Evolutionary conservation across 768 basidiomycete genomes (phyloP).

Genomic region (Calocera viscosa): DNA sequence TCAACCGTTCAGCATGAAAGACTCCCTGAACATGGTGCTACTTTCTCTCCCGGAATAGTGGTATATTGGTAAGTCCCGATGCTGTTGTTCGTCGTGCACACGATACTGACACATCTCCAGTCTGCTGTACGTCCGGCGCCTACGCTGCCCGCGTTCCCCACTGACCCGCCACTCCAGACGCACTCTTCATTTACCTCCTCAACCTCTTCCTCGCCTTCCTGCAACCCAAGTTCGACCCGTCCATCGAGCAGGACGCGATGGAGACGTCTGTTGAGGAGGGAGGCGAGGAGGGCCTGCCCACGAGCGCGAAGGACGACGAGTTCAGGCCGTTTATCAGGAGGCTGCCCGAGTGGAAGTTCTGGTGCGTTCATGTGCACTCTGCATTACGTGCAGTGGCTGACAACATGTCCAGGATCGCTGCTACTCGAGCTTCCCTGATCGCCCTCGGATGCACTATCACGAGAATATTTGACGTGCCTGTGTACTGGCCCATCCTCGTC

Average conservation of each 20-base stretch:
- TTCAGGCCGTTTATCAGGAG: slow-evolving; percentile 94
- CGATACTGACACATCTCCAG: slow-evolving; percentile 26
- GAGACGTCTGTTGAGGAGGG: slow-evolving; percentile 96
- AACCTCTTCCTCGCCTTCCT: slow-evolving; percentile 95
- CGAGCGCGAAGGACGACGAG: slow-evolving; percentile 69
- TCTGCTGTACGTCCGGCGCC: slow-evolving; percentile 48
- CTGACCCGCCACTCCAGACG: slow-evolving; percentile 38
- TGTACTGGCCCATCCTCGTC: slow-evolving; percentile 98
- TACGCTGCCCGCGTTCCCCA: background rate
- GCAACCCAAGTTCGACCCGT: slow-evolving; percentile 96
- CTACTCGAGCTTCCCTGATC: slow-evolving; percentile 77
- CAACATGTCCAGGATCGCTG: slow-evolving; percentile 54
- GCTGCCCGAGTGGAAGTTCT: slow-evolving; percentile 94
- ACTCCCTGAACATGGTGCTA: background rate
- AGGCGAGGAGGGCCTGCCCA: slow-evolving; percentile 37
- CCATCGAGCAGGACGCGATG: slow-evolving; percentile 79
- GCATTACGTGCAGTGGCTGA: background rate
- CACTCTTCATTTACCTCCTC: slow-evolving; percentile 86
- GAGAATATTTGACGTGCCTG: slow-evolving; percentile 83
- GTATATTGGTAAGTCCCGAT: slow-evolving; percentile 66
- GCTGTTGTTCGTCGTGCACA: slow-evolving; percentile 7
- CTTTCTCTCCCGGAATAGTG: slow-evolving; percentile 40
- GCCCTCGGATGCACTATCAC: slow-evolving; percentile 72
- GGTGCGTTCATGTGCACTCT: no score
- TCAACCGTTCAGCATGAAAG: background rate